A percentile compares a stretch with the other conserved stretches of the same genome.
These are phyloP conservation scores for Penicillium arizonense DNA, from an alignment of 495 filamentous ascomycete species.

Conservation along the genomic window DNA sequence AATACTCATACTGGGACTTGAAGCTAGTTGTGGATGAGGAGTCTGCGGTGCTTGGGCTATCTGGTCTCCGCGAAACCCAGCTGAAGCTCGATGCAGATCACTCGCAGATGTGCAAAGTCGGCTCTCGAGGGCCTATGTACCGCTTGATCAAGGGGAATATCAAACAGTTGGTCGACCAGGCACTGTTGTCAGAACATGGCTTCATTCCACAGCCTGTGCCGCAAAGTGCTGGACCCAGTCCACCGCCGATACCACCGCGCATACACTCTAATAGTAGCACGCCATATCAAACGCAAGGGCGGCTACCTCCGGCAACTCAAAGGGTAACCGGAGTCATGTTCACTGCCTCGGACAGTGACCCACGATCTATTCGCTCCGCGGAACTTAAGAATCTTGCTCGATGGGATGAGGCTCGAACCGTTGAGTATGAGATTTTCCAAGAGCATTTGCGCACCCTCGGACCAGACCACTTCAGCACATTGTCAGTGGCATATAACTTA, in stretches of 20 bases:
- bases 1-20: constrained; percentile 9
- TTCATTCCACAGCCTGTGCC: constrained; percentile 29
- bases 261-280: constrained; percentile 33
- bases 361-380: constrained; percentile 28
- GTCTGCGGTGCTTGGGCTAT: constrained; percentile 36
- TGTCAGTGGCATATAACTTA: constrained; percentile 31
- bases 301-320: constrained; percentile 8
- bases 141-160: constrained; percentile 39
- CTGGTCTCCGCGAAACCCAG: constrained; percentile 38
- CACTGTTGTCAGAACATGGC: constrained; percentile 32
- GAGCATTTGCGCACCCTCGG: constrained; percentile 33
- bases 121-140: constrained; percentile 34
- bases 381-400: constrained; percentile 28
- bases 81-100: constrained; percentile 41
- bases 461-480: constrained; percentile 34
- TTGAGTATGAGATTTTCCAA: constrained; percentile 39
- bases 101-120: constrained; percentile 40
- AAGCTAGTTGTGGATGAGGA: constrained; percentile 42
- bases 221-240: background rate
- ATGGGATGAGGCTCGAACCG: constrained; percentile 33
- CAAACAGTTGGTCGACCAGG: constrained; percentile 37
- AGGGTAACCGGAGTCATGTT: constrained; percentile 22
- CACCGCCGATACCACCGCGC: constrained; percentile 33
- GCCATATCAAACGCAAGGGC: constrained; percentile 24
- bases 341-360: constrained; percentile 27